These are phyloP conservation scores for Castanea sativa DNA, from an alignment of 306 rosid species.

Conservation along the genomic window DNA sequence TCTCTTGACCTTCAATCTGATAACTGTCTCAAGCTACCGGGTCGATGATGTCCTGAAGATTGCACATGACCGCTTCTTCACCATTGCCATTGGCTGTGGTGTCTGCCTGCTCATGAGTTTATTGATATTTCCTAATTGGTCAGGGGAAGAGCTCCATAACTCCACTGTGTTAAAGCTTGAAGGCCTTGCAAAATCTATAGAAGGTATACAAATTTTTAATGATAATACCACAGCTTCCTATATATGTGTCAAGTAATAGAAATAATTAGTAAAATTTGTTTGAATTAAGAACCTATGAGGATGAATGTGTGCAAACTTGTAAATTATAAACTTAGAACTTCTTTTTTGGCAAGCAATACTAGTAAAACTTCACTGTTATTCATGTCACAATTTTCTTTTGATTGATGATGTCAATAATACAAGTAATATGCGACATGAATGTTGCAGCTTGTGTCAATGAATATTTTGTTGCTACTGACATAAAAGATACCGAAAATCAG, in stretches of 20 bases:
- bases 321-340: neutral
- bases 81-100: constrained; percentile 82
- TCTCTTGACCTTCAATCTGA: constrained; percentile 81
- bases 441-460: constrained; percentile 81
- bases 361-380: neutral
- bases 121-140: constrained; percentile 84
- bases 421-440: constrained; percentile 10
- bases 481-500: constrained; percentile 32
- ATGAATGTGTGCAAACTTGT: neutral
- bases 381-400: neutral
- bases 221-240: neutral
- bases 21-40: constrained; percentile 78
- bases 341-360: neutral
- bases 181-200: constrained; percentile 84
- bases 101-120: constrained; percentile 85
- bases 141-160: constrained; percentile 84
- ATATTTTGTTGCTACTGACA: constrained; percentile 59
- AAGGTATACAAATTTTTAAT: constrained; percentile 48
- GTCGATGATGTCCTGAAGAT: constrained; percentile 58
- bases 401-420: constrained; percentile 20
- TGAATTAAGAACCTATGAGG: neutral
- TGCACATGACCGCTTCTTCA: constrained; percentile 72
- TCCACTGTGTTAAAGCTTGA: constrained; percentile 77
- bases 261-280: neutral
- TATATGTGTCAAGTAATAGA: neutral